These are phyloP conservation scores for Heterobasidion annosum DNA, from an alignment of 1,284 basidiomycete genomes.

Conservation along the genomic window DNA sequence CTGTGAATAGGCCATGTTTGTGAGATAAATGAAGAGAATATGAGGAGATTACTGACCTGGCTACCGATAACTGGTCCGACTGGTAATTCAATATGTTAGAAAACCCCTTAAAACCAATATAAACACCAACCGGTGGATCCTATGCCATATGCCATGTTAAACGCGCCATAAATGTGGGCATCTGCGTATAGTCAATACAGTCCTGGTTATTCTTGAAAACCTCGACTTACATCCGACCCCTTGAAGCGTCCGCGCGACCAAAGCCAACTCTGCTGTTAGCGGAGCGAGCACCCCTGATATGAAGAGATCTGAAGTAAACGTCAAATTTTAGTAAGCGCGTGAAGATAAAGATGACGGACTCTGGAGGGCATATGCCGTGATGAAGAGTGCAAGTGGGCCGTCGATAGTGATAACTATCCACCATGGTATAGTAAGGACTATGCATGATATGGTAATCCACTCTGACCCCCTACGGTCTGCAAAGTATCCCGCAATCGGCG, in stretches of 20 bases:
- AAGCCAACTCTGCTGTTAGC: slow-evolving; percentile 54
- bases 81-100: slow-evolving; percentile 14
- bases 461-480: slow-evolving; percentile 57
- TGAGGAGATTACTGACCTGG: slow-evolving; percentile 30
- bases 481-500: slow-evolving; percentile 51
- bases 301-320: slow-evolving; percentile 41
- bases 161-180: slow-evolving; percentile 59
- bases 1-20: slow-evolving; percentile 20
- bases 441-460: slow-evolving; percentile 39
- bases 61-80: slow-evolving; percentile 65
- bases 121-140: slow-evolving; percentile 39
- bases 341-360: not conserved
- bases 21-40: not conserved
- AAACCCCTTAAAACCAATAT: slow-evolving; percentile 6
- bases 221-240: slow-evolving; percentile 57
- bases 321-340: no score
- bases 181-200: slow-evolving; percentile 23
- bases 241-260: slow-evolving; percentile 40
- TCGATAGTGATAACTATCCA: slow-evolving; percentile 49
- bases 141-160: slow-evolving; percentile 60
- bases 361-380: slow-evolving; percentile 38
- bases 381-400: slow-evolving; percentile 47
- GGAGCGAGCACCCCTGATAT: slow-evolving; percentile 48
- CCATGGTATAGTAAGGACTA: slow-evolving; percentile 59
- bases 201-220: not conserved